phyloP scores from a whole-genome alignment of 495 filamentous ascomycete species.

The Amphirosellinia nigrospora region DNA sequence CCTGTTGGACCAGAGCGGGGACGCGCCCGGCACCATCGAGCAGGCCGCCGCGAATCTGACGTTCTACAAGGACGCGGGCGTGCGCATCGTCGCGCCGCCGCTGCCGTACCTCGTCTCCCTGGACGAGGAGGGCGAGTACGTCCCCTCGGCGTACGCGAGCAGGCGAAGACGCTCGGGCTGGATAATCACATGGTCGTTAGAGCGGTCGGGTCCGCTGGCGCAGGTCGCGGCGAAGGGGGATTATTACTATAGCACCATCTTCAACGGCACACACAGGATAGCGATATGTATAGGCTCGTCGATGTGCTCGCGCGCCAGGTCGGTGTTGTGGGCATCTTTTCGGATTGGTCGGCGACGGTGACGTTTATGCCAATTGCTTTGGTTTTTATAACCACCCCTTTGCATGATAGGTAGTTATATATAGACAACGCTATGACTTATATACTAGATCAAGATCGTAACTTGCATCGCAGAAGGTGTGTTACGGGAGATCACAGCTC shows the following conservation, averaged over 20 bases:
- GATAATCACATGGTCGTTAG: slow-evolving; percentile 67
- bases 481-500: slow-evolving; percentile 27
- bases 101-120: slow-evolving; percentile 50
- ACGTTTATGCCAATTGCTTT: slow-evolving; percentile 70
- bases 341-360: slow-evolving; percentile 66
- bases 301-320: slow-evolving; percentile 64
- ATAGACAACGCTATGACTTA: background rate
- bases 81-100: slow-evolving; percentile 52
- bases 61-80: slow-evolving; percentile 49
- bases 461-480: background rate
- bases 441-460: background rate
- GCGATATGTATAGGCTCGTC: slow-evolving; percentile 63
- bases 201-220: slow-evolving; percentile 61
- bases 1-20: slow-evolving; percentile 62
- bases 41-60: slow-evolving; percentile 56
- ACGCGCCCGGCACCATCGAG: slow-evolving; percentile 49
- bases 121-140: slow-evolving; percentile 43
- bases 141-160: slow-evolving; percentile 51
- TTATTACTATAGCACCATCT: slow-evolving; percentile 62
- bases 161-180: slow-evolving; percentile 58
- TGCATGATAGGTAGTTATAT: background rate
- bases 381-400: slow-evolving; percentile 37
- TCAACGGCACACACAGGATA: slow-evolving; percentile 58
- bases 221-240: slow-evolving; percentile 48
- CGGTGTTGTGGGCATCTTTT: slow-evolving; percentile 61